Evolutionary conservation across 1,139 yeast genomes (phyloP).

Genomic region (Candida albicans): DNA sequence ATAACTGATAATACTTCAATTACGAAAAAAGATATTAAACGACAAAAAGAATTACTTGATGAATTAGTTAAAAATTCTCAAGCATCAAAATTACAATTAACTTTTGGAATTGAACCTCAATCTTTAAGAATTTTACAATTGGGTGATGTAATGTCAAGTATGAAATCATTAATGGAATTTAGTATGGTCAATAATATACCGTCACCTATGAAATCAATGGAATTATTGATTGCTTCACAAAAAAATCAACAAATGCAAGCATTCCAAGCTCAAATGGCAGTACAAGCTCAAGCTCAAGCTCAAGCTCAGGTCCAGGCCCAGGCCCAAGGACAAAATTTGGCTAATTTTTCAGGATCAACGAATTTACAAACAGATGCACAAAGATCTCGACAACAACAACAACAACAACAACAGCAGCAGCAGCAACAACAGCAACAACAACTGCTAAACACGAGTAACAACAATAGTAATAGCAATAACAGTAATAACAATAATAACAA

Average conservation of each 20-base stretch:
- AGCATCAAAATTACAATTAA: constrained; percentile 24
- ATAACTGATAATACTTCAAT: constrained; percentile 1
- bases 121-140: constrained; percentile 72
- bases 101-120: constrained; percentile 63
- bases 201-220: constrained; percentile 64
- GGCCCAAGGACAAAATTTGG: no score
- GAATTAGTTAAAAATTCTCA: constrained; percentile 24
- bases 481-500: neutral
- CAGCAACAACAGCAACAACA: constrained; percentile 14
- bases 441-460: constrained; percentile 7
- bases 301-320: no score
- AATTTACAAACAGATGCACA: neutral
- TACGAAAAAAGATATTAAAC: constrained; percentile 13
- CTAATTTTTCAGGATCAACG: no score
- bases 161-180: constrained; percentile 63
- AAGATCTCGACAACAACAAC: constrained; percentile 6
- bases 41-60: constrained; percentile 26
- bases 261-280: constrained; percentile 10
- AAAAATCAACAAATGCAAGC: constrained; percentile 27
- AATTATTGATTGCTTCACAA: constrained; percentile 37
- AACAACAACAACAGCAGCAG: constrained; percentile 8
- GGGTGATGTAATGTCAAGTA: constrained; percentile 72
- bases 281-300: constrained; percentile 7
- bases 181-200: constrained; percentile 41
- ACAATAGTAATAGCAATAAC: constrained; percentile 3